Percentiles rank a stretch among this genome's conserved stretches.
phyloP scores from a whole-genome alignment of 179 eudicot genomes.

The Patellifolia procumbens region DNA sequence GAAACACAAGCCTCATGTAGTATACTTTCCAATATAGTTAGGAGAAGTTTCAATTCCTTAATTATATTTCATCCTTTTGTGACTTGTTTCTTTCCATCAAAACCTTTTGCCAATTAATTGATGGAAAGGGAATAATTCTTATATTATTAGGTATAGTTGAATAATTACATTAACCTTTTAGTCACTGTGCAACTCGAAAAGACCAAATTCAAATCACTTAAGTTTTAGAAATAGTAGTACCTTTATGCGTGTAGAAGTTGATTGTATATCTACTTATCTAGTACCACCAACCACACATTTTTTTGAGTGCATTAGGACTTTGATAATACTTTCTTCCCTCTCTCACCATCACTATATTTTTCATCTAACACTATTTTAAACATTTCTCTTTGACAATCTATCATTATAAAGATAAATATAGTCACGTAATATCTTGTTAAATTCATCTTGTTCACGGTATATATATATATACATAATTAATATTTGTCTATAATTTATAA shows the following conservation, averaged over 20 bases:
- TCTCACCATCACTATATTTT: too few relatives aligned
- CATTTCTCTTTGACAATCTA: too few relatives aligned
- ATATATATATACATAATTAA: too few relatives aligned
- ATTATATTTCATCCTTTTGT: background rate
- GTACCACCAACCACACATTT: too few relatives aligned
- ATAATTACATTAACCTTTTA: background rate
- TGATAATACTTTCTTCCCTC: too few relatives aligned
- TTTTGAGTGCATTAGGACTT: too few relatives aligned
- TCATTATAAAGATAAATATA: too few relatives aligned
- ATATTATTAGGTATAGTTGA: background rate
- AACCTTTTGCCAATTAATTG: background rate
- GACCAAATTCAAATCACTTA: background rate
- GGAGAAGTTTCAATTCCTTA: conserved; percentile 1
- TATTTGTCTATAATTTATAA: too few relatives aligned
- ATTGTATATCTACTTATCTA: background rate
- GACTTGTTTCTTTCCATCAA: background rate
- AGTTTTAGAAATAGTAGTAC: background rate
- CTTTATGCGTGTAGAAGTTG: background rate
- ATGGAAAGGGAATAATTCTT: background rate
- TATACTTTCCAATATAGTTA: background rate
- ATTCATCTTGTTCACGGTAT: too few relatives aligned
- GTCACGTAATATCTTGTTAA: too few relatives aligned
- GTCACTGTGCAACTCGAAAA: background rate
- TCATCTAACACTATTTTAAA: too few relatives aligned
- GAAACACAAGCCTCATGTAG: background rate